A percentile compares a stretch with the other conserved stretches of the same genome.
Evolutionary conservation across 1,139 yeast genomes (phyloP).

Genomic region (Blastobotrys capitulatus): DNA sequence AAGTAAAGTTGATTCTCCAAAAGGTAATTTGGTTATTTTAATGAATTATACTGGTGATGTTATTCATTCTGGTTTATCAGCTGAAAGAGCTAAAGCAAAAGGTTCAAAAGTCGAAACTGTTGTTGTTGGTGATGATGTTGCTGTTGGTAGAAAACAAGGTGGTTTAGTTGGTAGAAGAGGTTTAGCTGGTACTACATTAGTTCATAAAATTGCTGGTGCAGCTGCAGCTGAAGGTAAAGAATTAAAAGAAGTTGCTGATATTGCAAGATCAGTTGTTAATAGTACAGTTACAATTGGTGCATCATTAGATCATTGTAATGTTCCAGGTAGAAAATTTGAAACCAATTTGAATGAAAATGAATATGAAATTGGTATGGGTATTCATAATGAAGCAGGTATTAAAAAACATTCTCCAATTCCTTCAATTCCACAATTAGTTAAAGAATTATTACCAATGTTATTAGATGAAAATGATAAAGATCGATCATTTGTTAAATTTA

Average conservation of each 20-base stretch:
- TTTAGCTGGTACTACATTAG: constrained; percentile 80
- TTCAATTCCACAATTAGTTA: constrained; percentile 39
- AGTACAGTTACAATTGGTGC: constrained; percentile 84
- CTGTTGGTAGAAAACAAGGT: constrained; percentile 82
- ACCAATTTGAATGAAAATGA: constrained; percentile 51
- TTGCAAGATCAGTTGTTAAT: constrained; percentile 58
- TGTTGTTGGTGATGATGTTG: constrained; percentile 84
- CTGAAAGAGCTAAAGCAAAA: constrained; percentile 75
- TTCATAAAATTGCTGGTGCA: constrained; percentile 83
- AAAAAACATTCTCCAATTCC: constrained; percentile 64
- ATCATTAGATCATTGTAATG: constrained; percentile 81
- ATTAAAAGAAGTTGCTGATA: constrained; percentile 47
- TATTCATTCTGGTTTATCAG: constrained; percentile 85
- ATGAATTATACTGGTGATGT: constrained; percentile 95
- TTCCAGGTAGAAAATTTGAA: constrained; percentile 68
- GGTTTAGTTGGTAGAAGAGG: constrained; percentile 93
- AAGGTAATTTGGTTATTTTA: constrained; percentile 70
- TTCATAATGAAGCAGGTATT: constrained; percentile 91
- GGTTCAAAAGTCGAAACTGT: constrained; percentile 69
- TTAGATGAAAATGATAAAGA: constrained; percentile 31
- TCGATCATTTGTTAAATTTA: constrained; percentile 49
- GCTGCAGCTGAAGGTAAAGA: constrained; percentile 47
- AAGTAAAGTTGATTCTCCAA: constrained; percentile 49
- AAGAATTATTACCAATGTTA: constrained; percentile 28
- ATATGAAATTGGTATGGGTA: constrained; percentile 91